Evolutionary conservation across 768 basidiomycete species (phyloP).

Genomic region (Chiua virens): DNA sequence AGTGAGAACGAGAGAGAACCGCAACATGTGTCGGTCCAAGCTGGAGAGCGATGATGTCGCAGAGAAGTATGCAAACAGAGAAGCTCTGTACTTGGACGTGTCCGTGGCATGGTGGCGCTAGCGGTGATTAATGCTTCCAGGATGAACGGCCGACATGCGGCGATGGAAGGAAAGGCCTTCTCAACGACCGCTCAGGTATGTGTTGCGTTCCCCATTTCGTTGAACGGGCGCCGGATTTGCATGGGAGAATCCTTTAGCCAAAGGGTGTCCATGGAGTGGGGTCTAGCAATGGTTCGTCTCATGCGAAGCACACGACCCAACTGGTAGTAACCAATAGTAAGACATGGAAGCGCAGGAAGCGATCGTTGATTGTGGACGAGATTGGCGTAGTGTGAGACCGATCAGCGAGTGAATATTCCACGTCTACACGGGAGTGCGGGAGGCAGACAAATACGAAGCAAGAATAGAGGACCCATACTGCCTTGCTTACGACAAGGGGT

Average conservation of each 20-base stretch:
- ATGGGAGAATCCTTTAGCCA: constrained; percentile 22
- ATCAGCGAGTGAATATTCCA: constrained; percentile 5
- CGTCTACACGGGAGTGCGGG: background rate
- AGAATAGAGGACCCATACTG: background rate
- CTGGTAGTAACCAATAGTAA: constrained; percentile 17
- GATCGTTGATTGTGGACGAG: constrained; percentile 15
- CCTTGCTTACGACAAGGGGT: constrained; percentile 7
- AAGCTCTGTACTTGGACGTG: constrained; percentile 18
- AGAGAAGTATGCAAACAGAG: constrained; percentile 23
- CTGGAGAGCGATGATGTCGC: constrained; percentile 30
- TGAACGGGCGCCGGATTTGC: constrained; percentile 23
- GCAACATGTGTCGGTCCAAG: constrained; percentile 10
- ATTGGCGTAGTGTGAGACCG: constrained; percentile 27
- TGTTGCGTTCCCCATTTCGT: constrained; percentile 5
- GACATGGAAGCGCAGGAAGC: constrained; percentile 17
- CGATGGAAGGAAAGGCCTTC: constrained; percentile 20
- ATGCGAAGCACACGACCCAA: constrained; percentile 20
- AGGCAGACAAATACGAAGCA: background rate
- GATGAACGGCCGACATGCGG: constrained; percentile 24
- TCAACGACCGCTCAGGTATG: constrained; percentile 6
- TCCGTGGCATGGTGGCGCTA: constrained; percentile 28
- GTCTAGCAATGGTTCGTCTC: constrained; percentile 10
- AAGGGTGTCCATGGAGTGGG: constrained; percentile 5
- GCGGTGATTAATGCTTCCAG: constrained; percentile 31
- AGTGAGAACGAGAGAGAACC: constrained; percentile 10